These are phyloP conservation scores for Candida sojae DNA, from an alignment of 1,139 yeast species.

Conservation along the genomic window DNA sequence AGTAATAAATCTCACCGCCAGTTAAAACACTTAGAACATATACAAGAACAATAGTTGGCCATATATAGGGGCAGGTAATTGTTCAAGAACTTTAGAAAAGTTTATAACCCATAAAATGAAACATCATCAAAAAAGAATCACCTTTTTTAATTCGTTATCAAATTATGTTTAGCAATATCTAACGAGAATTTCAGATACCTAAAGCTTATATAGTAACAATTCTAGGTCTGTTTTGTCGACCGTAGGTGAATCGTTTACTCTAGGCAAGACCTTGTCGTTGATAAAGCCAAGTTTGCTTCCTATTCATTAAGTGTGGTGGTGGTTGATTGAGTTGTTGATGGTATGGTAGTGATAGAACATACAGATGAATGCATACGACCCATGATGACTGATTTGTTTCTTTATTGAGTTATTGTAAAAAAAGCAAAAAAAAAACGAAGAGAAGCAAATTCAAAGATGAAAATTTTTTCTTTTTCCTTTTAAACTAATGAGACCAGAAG, in stretches of 20 bases:
- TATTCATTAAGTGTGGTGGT: not conserved
- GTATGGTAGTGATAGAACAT: slow-evolving; percentile 38
- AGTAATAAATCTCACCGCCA: not conserved
- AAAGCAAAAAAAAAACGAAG: slow-evolving; percentile 13
- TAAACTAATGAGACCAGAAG: not conserved
- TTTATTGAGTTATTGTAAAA: slow-evolving; percentile 18
- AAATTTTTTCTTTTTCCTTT: slow-evolving; percentile 19
- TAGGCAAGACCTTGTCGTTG: slow-evolving; percentile 32
- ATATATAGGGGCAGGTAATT: not conserved
- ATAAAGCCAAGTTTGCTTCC: not conserved
- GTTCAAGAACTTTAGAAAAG: slow-evolving; percentile 2
- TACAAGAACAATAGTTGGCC: slow-evolving; percentile 3
- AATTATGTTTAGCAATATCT: slow-evolving; percentile 8
- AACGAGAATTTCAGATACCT: slow-evolving; percentile 30
- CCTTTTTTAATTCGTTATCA: not conserved
- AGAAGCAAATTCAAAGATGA: slow-evolving; percentile 14
- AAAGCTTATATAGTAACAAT: slow-evolving; percentile 25
- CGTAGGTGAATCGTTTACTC: slow-evolving; percentile 26
- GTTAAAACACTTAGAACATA: not conserved
- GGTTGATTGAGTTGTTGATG: not conserved
- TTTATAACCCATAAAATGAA: not conserved
- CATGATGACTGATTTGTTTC: slow-evolving; percentile 53
- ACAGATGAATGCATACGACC: slow-evolving; percentile 83
- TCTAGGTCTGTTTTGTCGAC: slow-evolving; percentile 14
- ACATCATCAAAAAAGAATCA: not conserved